Base-by-base conservation (phyloP, 192 early-diverging fungal species). In the Rhizoclosmatium sp. region DNA sequence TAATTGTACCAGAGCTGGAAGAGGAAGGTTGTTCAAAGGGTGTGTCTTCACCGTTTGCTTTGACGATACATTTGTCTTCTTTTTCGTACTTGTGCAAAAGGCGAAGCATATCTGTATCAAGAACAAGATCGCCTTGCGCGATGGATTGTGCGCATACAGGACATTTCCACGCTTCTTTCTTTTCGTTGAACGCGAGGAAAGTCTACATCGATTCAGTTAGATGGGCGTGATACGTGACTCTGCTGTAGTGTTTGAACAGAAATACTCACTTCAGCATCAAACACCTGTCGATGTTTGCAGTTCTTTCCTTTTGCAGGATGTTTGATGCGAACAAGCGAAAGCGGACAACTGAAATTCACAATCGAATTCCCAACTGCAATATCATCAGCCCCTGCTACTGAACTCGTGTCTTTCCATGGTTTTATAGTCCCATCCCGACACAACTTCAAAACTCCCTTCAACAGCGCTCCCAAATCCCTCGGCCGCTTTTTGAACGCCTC, bases 71-170 rank as follows among this genome's bases (percentile, higher is more conserved):
- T 12, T 73, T 72, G 56, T 83, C 79, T n/a, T 59, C 71, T 44
- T 79, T 47, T 10, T 74, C 69, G 68, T 85, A 83, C 68, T 85
- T 85, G 9, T 47, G 3, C 1, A 85, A 71, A n/a, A 83, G 65
- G 5, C 71, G 46, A 1, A 80, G 41, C 21, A 71, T 71, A 47
- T 59, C 54, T 4, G 59, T 10, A 51, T 85, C 81, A 2, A 85
- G 42, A 4, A 67, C n/a, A 19, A 85, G 51, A 46, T 82, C 75
- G 31, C 21, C 5, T 73, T 59, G 68, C 7, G 19, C 12, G 64
- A 64, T 77, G 14, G 7, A 39, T 60, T 79, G 58, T 14, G 21
- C n/a, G 73, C 83, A 84, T 4, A 85, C 78, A 3, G 75, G 56
- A 54, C 83, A 85, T 51, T 71, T 80, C 60, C 81, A 80, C 49